A percentile compares a stretch with the other conserved stretches of the same genome.
Evolutionary conservation across 2,329 filamentous ascomycete species (phyloP).

Genomic region (Pestalotiopsis sp.): DNA sequence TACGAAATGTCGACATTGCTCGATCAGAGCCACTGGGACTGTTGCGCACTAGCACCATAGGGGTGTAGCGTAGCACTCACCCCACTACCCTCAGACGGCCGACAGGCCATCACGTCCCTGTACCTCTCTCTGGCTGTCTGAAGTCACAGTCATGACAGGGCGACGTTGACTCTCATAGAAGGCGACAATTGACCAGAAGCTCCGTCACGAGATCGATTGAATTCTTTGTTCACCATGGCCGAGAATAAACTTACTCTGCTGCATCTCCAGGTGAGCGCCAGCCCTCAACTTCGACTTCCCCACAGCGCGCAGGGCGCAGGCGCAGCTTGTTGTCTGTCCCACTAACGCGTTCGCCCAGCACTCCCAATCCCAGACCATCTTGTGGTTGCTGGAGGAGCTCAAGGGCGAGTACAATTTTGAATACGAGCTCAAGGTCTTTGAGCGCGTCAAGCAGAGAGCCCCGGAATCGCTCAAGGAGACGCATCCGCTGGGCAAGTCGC

Average conservation of each 20-base stretch:
- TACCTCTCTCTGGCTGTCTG: no score
- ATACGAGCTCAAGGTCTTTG: constrained; percentile 21
- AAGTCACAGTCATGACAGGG: no score
- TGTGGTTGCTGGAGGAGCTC: constrained; percentile 24
- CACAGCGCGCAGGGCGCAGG: neutral
- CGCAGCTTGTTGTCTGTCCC: neutral
- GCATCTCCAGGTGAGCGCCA: neutral
- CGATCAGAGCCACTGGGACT: no score
- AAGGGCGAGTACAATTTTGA: constrained; percentile 15
- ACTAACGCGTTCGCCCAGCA: constrained; percentile 13
- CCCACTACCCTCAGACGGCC: no score
- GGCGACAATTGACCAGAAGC: no score
- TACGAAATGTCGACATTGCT: no score
- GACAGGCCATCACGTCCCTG: no score
- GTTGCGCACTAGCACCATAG: no score
- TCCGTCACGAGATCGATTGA: no score
- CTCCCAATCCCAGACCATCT: constrained; percentile 21
- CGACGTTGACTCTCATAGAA: no score
- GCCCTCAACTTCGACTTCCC: neutral
- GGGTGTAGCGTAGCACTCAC: no score
- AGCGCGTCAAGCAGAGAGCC: constrained; percentile 15
- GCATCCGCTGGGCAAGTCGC: constrained; percentile 23
- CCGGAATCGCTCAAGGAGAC: constrained; percentile 16
- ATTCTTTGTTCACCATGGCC: neutral
- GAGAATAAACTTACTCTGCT: neutral